A percentile compares a stretch with the other conserved stretches of the same genome.
Conservation (phyloP, 1,139 yeast species). For the Pichia sp. region DNA sequence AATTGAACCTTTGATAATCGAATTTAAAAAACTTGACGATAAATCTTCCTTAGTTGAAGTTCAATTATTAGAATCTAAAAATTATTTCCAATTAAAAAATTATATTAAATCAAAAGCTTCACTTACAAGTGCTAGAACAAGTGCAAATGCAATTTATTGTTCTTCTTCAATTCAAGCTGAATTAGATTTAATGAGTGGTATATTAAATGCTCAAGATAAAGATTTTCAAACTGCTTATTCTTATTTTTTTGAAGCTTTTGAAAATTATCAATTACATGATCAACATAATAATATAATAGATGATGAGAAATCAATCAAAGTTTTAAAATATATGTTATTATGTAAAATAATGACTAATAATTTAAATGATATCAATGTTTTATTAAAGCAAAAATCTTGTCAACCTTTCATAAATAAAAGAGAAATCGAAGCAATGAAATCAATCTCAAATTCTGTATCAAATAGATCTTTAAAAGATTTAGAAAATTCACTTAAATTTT, state of each 20-base stretch:
- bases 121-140: slow-evolving; percentile 89
- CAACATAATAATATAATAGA: slow-evolving; percentile 21
- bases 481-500: slow-evolving; percentile 67
- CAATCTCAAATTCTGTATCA: slow-evolving; percentile 83
- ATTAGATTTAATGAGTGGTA: slow-evolving; percentile 90
- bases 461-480: slow-evolving; percentile 88
- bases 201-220: slow-evolving; percentile 92
- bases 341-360: slow-evolving; percentile 89
- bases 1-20: slow-evolving; percentile 65
- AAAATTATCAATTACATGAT: slow-evolving; percentile 54
- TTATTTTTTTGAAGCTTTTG: slow-evolving; percentile 91
- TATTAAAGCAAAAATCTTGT: slow-evolving; percentile 73
- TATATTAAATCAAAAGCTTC: slow-evolving; percentile 91
- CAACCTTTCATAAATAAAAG: slow-evolving; percentile 53
- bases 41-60: slow-evolving; percentile 93
- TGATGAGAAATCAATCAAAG: slow-evolving; percentile 51
- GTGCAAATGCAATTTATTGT: slow-evolving; percentile 92
- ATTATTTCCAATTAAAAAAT: slow-evolving; percentile 86
- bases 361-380: slow-evolving; percentile 71
- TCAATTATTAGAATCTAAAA: slow-evolving; percentile 83
- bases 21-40: slow-evolving; percentile 90
- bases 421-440: slow-evolving; percentile 85
- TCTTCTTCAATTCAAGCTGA: slow-evolving; percentile 95
- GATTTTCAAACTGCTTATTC: slow-evolving; percentile 96
- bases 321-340: slow-evolving; percentile 84